Evolutionary conservation across 495 filamentous ascomycete genomes (phyloP), one percentile per base, ranked within the genome.

Genomic region (Cudoniella acicularis): DNA sequence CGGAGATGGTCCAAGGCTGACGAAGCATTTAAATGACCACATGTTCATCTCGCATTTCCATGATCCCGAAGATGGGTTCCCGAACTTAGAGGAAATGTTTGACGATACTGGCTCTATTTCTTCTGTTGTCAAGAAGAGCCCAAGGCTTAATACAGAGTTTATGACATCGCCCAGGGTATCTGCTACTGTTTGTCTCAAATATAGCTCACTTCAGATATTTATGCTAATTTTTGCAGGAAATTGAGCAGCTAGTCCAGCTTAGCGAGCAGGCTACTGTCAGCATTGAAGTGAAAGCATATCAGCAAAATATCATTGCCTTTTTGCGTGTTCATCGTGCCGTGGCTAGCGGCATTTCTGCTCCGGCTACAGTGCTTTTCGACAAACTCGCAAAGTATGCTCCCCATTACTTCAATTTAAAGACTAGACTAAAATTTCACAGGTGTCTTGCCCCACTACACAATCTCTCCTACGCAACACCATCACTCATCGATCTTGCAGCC

Each of bases 11-110:
- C 77, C 75, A 1, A 72, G 70, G 26, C 73, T 83, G 17, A 78
- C 75, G 17, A 66, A 74, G 45, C 79, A 81, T 58, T 68, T 96
- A 76, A 90, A 88, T 67, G 92, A 97, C 55, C 83, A 89, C 62
- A 84, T 98, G 59, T 89, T 92, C 66, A 84, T 98, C 17, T 92
- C 91, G 0, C 91, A 97, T 71, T 90, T 84, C 72, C 92, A 98
- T 67, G 78, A 86, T 30, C 75, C 80, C 2, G 80, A 84, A 16
- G 84, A 92, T 68, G 89, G 86, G 0, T 87, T 88, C 55, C 76
- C 81, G 1, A 84, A 93, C 59, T 69, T 89, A 1, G 87, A 94
- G 62, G 83, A 87, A 20, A 63, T 65, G 52, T 74, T 70, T 51
- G 71, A 78, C 56, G 69, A 72, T 36, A 58, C 62, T 23, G 66